These are phyloP conservation scores for Heimioporus sp. DNA, from an alignment of 768 basidiomycete species.

Conservation along the genomic window DNA sequence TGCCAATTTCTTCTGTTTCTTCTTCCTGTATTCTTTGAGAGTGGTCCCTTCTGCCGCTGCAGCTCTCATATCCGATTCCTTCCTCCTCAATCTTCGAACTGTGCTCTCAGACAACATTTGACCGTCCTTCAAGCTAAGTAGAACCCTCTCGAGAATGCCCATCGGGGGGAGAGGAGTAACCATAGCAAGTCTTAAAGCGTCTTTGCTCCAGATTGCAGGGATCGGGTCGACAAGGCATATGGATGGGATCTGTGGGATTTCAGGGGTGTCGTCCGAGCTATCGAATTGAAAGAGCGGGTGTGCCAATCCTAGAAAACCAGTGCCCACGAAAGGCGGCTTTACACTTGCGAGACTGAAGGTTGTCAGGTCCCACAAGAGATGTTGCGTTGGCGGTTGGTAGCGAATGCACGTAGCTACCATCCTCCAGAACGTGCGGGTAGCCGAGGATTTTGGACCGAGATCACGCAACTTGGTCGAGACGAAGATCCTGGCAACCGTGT, in stretches of 20 bases:
- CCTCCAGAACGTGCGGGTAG: slow-evolving; percentile 22
- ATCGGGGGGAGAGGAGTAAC: slow-evolving; percentile 20
- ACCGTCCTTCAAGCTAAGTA: slow-evolving; percentile 24
- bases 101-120: slow-evolving; percentile 25
- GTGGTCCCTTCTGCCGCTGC: slow-evolving; percentile 22
- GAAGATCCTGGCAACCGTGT: slow-evolving; percentile 24
- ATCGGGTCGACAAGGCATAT: slow-evolving; percentile 16
- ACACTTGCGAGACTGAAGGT: slow-evolving; percentile 27
- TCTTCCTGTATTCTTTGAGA: slow-evolving; percentile 21
- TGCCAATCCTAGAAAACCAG: slow-evolving; percentile 22
- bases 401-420: slow-evolving; percentile 24
- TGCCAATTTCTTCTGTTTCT: slow-evolving; percentile 16
- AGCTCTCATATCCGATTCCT: slow-evolving; percentile 16
- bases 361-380: slow-evolving; percentile 18
- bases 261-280: slow-evolving; percentile 18
- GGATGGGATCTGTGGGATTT: slow-evolving; percentile 10
- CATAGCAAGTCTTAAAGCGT: slow-evolving; percentile 15
- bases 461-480: slow-evolving; percentile 25
- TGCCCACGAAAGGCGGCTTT: slow-evolving; percentile 16
- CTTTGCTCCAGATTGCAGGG: neutral
- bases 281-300: neutral
- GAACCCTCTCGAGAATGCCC: slow-evolving; percentile 17
- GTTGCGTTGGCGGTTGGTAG: slow-evolving; percentile 19
- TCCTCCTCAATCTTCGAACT: slow-evolving; percentile 22
- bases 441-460: slow-evolving; percentile 23